phyloP scores from a whole-genome alignment of 352 stramenopile genomes.

The Globisporangium alternatum region DNA sequence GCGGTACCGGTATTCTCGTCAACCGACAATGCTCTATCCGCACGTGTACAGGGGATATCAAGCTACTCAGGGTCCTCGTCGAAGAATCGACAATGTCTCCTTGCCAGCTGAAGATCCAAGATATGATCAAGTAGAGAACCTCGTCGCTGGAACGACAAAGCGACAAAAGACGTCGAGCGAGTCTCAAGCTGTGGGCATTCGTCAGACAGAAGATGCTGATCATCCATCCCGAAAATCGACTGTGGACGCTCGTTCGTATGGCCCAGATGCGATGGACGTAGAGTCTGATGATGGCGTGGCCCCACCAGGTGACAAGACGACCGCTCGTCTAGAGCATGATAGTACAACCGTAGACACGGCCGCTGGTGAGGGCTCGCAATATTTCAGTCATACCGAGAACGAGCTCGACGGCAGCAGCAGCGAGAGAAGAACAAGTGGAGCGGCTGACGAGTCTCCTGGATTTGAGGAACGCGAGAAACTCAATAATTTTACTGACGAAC shows the following conservation, averaged over 20 bases:
- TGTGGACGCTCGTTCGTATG: not conserved
- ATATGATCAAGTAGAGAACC: not conserved
- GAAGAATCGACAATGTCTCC: not conserved
- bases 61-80: not conserved
- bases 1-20: slow-evolving; percentile 11
- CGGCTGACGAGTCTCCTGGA: not conserved
- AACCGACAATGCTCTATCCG: slow-evolving; percentile 5
- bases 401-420: too few species aligned
- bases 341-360: not conserved
- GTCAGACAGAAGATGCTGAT: slow-evolving; percentile 2
- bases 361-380: not conserved
- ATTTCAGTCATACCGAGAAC: not conserved
- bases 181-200: not conserved
- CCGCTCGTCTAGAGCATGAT: not conserved
- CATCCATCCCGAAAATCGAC: not conserved
- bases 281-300: not conserved
- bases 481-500: not conserved
- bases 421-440: not conserved
- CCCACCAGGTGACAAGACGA: not conserved
- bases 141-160: slow-evolving; percentile 2
- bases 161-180: slow-evolving; percentile 10
- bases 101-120: not conserved
- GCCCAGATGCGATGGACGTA: not conserved
- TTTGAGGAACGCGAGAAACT: not conserved
- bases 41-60: slow-evolving; percentile 8